These are phyloP conservation scores for Acacia pycnantha DNA, from an alignment of 331 rosid genomes.

Conservation along the genomic window DNA sequence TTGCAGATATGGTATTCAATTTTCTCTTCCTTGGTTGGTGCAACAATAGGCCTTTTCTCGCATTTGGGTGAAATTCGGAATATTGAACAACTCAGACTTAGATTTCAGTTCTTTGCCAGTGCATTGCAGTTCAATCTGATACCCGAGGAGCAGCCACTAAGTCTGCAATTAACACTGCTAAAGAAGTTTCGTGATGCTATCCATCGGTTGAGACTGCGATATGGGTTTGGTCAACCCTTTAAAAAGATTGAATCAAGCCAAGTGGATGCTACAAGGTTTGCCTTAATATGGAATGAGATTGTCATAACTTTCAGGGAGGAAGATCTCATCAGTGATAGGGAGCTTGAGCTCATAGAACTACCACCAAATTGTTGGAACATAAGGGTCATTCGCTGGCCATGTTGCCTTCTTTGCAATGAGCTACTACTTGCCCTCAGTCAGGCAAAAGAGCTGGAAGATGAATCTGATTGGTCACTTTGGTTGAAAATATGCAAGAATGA, in stretches of 20 bases:
- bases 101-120: constrained; percentile 92
- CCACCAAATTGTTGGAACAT: constrained; percentile 83
- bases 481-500: constrained; percentile 78
- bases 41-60: constrained; percentile 65
- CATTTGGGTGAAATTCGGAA: constrained; percentile 97
- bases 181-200: constrained; percentile 82
- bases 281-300: constrained; percentile 96
- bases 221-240: constrained; percentile 73
- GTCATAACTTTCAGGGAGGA: constrained; percentile 87
- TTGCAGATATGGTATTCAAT: constrained; percentile 93
- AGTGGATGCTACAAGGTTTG: constrained; percentile 80
- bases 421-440: constrained; percentile 82
- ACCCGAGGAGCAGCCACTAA: constrained; percentile 58
- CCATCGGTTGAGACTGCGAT: constrained; percentile 73
- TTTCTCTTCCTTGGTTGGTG: constrained; percentile 68
- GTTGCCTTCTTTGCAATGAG: constrained; percentile 78
- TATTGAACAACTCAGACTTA: constrained; percentile 72
- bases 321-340: constrained; percentile 81
- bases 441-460: constrained; percentile 67
- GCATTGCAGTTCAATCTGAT: constrained; percentile 89
- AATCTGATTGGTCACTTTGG: constrained; percentile 61
- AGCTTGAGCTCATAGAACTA: constrained; percentile 77
- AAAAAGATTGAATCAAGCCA: constrained; percentile 82
- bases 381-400: constrained; percentile 94
- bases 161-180: constrained; percentile 44